These are phyloP conservation scores for Sarocladium oryzae DNA, from an alignment of 2,329 filamentous ascomycete species.

Conservation along the genomic window DNA sequence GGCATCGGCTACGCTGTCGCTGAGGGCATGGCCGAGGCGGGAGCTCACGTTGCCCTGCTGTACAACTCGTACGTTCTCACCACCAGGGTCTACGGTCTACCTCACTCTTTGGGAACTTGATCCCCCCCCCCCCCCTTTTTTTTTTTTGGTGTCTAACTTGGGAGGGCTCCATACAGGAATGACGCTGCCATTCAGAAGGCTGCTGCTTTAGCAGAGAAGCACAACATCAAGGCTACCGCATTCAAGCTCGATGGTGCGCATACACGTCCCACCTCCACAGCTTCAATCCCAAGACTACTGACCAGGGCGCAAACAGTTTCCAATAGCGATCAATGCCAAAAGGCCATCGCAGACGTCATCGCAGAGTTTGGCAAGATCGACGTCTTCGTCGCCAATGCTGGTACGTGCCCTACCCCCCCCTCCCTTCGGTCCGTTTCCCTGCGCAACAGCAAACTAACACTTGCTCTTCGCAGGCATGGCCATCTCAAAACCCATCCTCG, in stretches of 20 bases:
- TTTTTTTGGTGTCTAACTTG: background rate
- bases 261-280: no score
- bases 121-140: no score
- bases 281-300: background rate
- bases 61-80: slow-evolving; percentile 22
- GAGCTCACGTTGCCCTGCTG: slow-evolving; percentile 30
- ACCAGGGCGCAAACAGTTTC: background rate
- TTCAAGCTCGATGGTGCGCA: slow-evolving; percentile 36
- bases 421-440: no score
- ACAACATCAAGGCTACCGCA: slow-evolving; percentile 30
- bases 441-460: background rate
- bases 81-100: background rate
- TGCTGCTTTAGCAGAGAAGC: slow-evolving; percentile 23
- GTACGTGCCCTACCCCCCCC: slow-evolving; percentile 14
- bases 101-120: no score
- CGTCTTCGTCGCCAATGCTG: slow-evolving; percentile 37
- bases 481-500: slow-evolving; percentile 48
- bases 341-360: slow-evolving; percentile 26
- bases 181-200: slow-evolving; percentile 29
- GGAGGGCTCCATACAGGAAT: slow-evolving; percentile 14
- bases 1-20: slow-evolving; percentile 38
- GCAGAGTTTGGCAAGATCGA: slow-evolving; percentile 36
- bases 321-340: slow-evolving; percentile 10
- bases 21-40: slow-evolving; percentile 39
- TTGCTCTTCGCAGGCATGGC: slow-evolving; percentile 30